Evolutionary conservation across 495 filamentous ascomycete genomes (phyloP).

Genomic region (Margaritispora aquatica): DNA sequence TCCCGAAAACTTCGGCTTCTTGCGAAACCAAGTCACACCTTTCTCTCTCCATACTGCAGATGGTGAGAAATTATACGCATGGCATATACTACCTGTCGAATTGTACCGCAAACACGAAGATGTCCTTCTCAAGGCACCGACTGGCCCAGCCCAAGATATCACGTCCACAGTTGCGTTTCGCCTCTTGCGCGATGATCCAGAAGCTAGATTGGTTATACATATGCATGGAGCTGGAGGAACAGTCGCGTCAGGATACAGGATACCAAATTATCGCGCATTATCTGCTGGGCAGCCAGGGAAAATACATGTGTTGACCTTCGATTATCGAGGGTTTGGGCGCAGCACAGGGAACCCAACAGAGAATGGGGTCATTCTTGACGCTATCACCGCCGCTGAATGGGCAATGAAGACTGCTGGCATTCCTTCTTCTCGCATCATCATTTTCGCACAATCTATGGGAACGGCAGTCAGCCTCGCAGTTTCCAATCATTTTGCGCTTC

Average conservation of each 20-base stretch:
- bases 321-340: slow-evolving; percentile 85
- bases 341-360: slow-evolving; percentile 77
- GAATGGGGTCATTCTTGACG: slow-evolving; percentile 72
- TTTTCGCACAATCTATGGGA: slow-evolving; percentile 81
- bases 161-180: slow-evolving; percentile 46
- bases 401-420: slow-evolving; percentile 59
- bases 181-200: slow-evolving; percentile 53
- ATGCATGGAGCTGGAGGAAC: slow-evolving; percentile 47
- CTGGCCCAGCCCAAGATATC: slow-evolving; percentile 44
- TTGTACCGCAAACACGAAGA: slow-evolving; percentile 51
- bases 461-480: slow-evolving; percentile 76
- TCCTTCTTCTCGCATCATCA: slow-evolving; percentile 61
- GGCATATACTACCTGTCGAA: slow-evolving; percentile 63
- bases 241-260: slow-evolving; percentile 52
- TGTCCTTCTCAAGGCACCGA: slow-evolving; percentile 40
- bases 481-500: slow-evolving; percentile 53
- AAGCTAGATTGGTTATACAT: slow-evolving; percentile 51
- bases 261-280: slow-evolving; percentile 54
- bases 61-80: slow-evolving; percentile 54
- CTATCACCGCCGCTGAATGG: slow-evolving; percentile 61
- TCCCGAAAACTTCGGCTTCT: slow-evolving; percentile 67
- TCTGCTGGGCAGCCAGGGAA: slow-evolving; percentile 47
- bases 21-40: slow-evolving; percentile 62
- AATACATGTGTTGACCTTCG: slow-evolving; percentile 60
- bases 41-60: slow-evolving; percentile 53